Evolutionary conservation across 2,329 filamentous ascomycete species (phyloP).

Genomic region (Clonostachys rhizophaga): DNA sequence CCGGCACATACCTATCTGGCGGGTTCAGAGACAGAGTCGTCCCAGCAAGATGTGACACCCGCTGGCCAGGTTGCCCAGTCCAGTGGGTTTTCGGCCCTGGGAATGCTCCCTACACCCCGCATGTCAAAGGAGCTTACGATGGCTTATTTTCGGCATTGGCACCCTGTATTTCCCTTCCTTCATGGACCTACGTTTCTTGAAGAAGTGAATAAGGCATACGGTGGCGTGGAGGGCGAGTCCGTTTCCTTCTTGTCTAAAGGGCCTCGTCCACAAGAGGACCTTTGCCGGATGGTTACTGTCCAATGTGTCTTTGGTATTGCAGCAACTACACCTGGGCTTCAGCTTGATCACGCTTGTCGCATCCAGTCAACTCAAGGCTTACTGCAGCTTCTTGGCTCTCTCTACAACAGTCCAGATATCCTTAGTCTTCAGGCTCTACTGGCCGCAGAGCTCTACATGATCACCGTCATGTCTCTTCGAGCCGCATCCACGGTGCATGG

Average conservation of each 20-base stretch:
- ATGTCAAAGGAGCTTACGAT: conserved; percentile 35
- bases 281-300: conserved; percentile 30
- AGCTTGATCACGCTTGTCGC: conserved; percentile 17
- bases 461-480: conserved; percentile 39
- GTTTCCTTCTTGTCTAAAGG: neutral
- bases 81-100: too few relatives aligned
- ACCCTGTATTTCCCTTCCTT: conserved; percentile 45
- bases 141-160: conserved; percentile 44
- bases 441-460: conserved; percentile 40
- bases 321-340: conserved; percentile 8
- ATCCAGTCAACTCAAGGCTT: conserved; percentile 30
- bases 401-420: conserved; percentile 35
- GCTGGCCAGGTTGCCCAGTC: too few relatives aligned
- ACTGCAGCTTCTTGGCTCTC: conserved; percentile 23
- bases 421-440: conserved; percentile 41
- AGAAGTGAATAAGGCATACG: conserved; percentile 35
- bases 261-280: conserved; percentile 3
- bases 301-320: conserved; percentile 48
- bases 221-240: neutral
- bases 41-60: neutral
- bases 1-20: conserved; percentile 10
- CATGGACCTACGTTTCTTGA: conserved; percentile 42
- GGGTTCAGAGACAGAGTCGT: conserved; percentile 3
- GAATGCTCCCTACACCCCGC: neutral
- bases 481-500: conserved; percentile 42